Evolutionary conservation across 805 yeast genomes (phyloP).

Genomic region (Lipomyces yamadae): DNA sequence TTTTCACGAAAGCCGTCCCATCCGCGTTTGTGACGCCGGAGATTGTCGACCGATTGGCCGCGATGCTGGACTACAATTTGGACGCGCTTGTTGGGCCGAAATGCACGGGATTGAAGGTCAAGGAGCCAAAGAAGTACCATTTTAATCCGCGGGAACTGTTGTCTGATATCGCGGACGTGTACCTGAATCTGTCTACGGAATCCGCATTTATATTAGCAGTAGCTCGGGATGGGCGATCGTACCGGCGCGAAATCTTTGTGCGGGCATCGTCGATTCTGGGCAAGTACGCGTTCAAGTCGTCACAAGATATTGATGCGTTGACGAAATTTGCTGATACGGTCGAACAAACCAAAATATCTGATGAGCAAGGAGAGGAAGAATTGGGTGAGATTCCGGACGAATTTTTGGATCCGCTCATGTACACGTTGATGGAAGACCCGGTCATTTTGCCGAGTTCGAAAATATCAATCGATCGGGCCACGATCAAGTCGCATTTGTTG

Average conservation of each 20-base stretch:
- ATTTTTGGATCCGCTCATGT: conserved; percentile 96
- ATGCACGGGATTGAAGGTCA: conserved; percentile 85
- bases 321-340: conserved; percentile 67
- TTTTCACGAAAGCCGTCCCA: conserved; percentile 87
- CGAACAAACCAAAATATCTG: conserved; percentile 55
- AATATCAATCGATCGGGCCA: conserved; percentile 83
- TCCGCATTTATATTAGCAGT: conserved; percentile 75
- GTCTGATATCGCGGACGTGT: conserved; percentile 72
- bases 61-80: conserved; percentile 92
- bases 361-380: conserved; percentile 60
- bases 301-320: conserved; percentile 58
- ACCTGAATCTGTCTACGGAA: conserved; percentile 69
- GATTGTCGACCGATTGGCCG: conserved; percentile 90
- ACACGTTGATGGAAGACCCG: conserved; percentile 92
- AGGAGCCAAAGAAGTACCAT: conserved; percentile 77
- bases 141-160: conserved; percentile 80
- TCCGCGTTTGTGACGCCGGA: conserved; percentile 83
- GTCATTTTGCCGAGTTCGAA: conserved; percentile 89
- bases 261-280: conserved; percentile 72
- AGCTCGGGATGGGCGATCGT: conserved; percentile 91
- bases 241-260: conserved; percentile 64
- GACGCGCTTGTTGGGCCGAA: conserved; percentile 95
- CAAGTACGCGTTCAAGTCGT: conserved; percentile 59
- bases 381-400: conserved; percentile 96
- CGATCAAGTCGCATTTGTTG: conserved; percentile 89